A percentile compares a stretch with the other conserved stretches of the same genome.
Evolutionary conservation across 2,329 filamentous ascomycete species (phyloP).

Genomic region (Fusarium dimerum): DNA sequence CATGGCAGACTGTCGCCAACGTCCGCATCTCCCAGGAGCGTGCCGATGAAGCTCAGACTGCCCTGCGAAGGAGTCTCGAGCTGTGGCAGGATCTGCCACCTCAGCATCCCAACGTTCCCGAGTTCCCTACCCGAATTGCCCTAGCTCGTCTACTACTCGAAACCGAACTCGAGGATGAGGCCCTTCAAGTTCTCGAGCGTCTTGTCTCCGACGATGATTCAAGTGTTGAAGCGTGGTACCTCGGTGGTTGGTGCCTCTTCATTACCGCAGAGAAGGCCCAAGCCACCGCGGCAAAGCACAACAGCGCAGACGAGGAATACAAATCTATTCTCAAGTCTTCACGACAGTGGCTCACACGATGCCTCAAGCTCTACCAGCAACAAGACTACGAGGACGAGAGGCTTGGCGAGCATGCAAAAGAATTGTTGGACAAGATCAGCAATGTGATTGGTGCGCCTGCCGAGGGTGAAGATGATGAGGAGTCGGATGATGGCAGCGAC

Average conservation of each 20-base stretch:
- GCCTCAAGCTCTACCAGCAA: slow-evolving; percentile 73
- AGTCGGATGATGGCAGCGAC: slow-evolving; percentile 55
- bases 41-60: slow-evolving; percentile 75
- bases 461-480: slow-evolving; percentile 56
- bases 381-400: slow-evolving; percentile 86
- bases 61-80: slow-evolving; percentile 76
- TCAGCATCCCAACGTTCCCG: slow-evolving; percentile 71
- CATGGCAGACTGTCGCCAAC: slow-evolving; percentile 93
- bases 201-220: slow-evolving; percentile 87
- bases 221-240: slow-evolving; percentile 95
- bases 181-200: slow-evolving; percentile 80
- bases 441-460: slow-evolving; percentile 63
- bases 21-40: slow-evolving; percentile 87
- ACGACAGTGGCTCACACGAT: slow-evolving; percentile 79
- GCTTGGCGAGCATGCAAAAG: slow-evolving; percentile 71
- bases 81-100: slow-evolving; percentile 81
- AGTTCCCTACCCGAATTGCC: slow-evolving; percentile 83
- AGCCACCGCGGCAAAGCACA: slow-evolving; percentile 37
- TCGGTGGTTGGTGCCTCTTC: slow-evolving; percentile 91
- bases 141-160: slow-evolving; percentile 87
- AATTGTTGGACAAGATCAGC: slow-evolving; percentile 66
- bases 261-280: slow-evolving; percentile 70
- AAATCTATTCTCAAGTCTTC: slow-evolving; percentile 70
- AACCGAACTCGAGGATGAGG: slow-evolving; percentile 80
- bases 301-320: slow-evolving; percentile 49